Evolutionary conservation across 768 basidiomycete species (phyloP), one percentile per base, ranked within the genome.

Genomic region (Amanita exitialis): DNA sequence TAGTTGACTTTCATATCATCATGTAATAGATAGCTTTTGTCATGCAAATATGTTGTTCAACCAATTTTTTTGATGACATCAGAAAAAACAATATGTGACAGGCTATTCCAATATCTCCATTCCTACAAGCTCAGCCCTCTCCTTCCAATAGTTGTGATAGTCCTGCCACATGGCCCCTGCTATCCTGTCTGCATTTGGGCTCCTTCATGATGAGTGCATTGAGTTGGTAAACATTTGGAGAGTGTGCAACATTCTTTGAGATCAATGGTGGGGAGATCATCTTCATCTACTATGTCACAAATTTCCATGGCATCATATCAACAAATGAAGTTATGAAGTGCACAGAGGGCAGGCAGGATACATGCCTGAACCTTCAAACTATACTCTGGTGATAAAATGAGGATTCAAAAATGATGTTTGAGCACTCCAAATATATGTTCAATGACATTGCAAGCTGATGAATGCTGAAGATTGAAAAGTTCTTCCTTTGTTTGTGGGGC

Each of bases 361-460:
- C 15, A 6, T 6, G 28, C 25, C 16, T 44, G 44, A 30, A 44
- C 18, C n/a, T 12, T n/a, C 12, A 44, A 15, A 44, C 25, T 28
- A 15, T 27, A 44, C 4, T 44, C 7, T 1, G 44, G 44, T 18
- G 44, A 13, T n/a, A 1, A 18, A 4, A n/a, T 6, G n/a, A 44
- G 25, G n/a, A 44, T 44, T 7, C 13, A 6, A n/a, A 25, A 44
- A n/a, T 9, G 12, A 13, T 30, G 44, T 10, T 44, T 44, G 13
- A 44, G n/a, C 6, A 66, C 54, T 21, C 69, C 69, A 64, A 71
- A 72, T n/a, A 70, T 63, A 0, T 58, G 51, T 49, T 71, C 66
- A 54, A 72, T 57, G 25, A 70, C 59, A 60, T 71, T 73, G 0
- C 59, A 58, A 3, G 59, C 61, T 25, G 57, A 57, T 15, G 67